Evolutionary conservation across 371 early-diverging fungal species (phyloP).

Genomic region (Apophysomyces elegans): DNA sequence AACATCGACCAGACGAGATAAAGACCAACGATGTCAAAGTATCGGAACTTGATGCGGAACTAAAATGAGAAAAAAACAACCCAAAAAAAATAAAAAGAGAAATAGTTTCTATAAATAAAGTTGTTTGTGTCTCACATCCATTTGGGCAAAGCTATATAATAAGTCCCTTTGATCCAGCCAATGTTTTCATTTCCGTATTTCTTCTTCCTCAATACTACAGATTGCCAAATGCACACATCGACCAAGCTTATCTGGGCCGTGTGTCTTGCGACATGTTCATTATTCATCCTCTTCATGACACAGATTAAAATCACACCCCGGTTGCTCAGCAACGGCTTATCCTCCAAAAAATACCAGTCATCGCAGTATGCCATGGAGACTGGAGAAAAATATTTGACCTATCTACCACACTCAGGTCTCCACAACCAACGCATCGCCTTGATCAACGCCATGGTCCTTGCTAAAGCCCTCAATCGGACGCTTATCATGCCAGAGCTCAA

Average conservation of each 20-base stretch:
- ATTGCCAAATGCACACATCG: conserved; percentile 10
- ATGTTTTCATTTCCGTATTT: not conserved
- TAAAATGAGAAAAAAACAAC: not conserved
- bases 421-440: conserved; percentile 41
- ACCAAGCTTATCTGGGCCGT: conserved; percentile 14
- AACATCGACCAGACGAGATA: conserved; percentile 5
- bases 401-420: conserved; percentile 43
- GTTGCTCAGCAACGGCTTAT: not conserved
- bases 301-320: not conserved
- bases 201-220: not conserved
- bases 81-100: too few species aligned
- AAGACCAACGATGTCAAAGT: conserved; percentile 12
- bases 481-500: conserved; percentile 39
- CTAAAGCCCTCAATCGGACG: conserved; percentile 36
- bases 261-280: not conserved
- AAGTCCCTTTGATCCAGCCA: not conserved
- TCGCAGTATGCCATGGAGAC: not conserved
- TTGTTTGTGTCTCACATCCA: conserved; percentile 7
- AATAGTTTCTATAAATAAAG: not conserved
- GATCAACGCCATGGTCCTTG: conserved; percentile 38
- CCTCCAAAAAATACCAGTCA: not conserved
- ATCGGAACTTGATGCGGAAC: conserved; percentile 14
- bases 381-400: conserved; percentile 37
- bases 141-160: not conserved
- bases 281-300: not conserved